Evolutionary conservation across 352 stramenopile genomes (phyloP).

Genomic region (Phytophthora nicotianae): DNA sequence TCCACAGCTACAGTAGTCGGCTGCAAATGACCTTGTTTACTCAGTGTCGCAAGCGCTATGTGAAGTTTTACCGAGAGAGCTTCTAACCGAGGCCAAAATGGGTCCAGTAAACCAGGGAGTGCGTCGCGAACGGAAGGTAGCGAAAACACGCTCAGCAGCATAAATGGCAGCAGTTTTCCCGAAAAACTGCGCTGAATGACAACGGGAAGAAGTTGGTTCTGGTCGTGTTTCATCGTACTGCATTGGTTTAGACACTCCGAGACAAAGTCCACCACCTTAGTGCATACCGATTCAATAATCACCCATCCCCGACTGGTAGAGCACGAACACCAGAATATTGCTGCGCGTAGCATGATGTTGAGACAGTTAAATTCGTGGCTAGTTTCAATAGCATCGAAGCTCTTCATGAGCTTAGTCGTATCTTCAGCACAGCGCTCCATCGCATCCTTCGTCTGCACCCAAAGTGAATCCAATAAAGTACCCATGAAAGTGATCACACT

Average conservation of each 20-base stretch:
- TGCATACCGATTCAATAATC: conserved; percentile 57
- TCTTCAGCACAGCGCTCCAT: conserved; percentile 18
- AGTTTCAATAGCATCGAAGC: conserved; percentile 53
- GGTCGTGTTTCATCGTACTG: conserved; percentile 19
- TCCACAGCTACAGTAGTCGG: not conserved
- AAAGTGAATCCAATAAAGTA: conserved; percentile 66
- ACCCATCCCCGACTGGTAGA: conserved; percentile 53
- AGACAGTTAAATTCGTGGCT: conserved; percentile 81
- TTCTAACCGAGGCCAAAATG: conserved; percentile 60
- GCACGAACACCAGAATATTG: conserved; percentile 78
- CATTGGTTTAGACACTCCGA: conserved; percentile 38
- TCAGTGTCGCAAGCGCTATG: conserved; percentile 11
- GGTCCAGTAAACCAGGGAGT: conserved; percentile 41
- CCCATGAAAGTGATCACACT: conserved; percentile 50
- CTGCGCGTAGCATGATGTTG: conserved; percentile 73
- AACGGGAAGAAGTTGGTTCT: conserved; percentile 30
- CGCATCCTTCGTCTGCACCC: conserved; percentile 36
- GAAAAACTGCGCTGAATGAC: conserved; percentile 65
- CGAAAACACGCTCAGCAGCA: conserved; percentile 70
- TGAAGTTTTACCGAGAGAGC: conserved; percentile 35
- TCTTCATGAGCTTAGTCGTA: conserved; percentile 10
- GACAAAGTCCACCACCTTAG: conserved; percentile 63
- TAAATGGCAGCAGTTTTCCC: conserved; percentile 78
- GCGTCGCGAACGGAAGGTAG: conserved; percentile 59
- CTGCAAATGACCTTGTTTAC: conserved; percentile 12